Evolutionary conservation across 78 protist species (phyloP).

Genomic region (Dictyostelium capitatum): DNA sequence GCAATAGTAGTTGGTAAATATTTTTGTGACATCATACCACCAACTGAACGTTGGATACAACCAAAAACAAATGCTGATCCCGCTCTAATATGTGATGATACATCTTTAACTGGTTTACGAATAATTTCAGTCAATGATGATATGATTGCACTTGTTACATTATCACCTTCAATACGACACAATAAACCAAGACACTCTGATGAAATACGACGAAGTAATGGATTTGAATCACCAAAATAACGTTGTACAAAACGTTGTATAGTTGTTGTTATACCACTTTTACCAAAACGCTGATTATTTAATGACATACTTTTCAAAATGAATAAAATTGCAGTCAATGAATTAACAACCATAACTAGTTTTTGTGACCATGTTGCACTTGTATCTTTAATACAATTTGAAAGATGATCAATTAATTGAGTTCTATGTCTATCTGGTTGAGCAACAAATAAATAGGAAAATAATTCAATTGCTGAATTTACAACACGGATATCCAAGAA

Average conservation of each 20-base stretch:
- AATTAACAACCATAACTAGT: constrained; percentile 38
- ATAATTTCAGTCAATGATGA: constrained; percentile 43
- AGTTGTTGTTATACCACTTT: constrained; percentile 24
- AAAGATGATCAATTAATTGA: constrained; percentile 55
- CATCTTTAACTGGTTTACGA: constrained; percentile 44
- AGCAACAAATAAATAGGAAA: constrained; percentile 15
- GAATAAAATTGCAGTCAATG: constrained; percentile 22
- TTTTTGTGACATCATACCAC: constrained; percentile 80
- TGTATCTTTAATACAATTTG: constrained; percentile 43
- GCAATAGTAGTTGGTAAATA: constrained; percentile 62
- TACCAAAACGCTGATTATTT: constrained; percentile 37
- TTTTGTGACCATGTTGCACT: background rate
- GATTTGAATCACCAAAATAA: constrained; percentile 59
- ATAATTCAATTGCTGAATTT: constrained; percentile 42
- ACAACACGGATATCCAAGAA: constrained; percentile 50
- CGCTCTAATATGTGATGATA: constrained; percentile 24
- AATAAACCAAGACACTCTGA: constrained; percentile 57
- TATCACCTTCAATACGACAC: constrained; percentile 71
- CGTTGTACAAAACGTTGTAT: constrained; percentile 50
- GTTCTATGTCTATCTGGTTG: constrained; percentile 76
- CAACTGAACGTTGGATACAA: constrained; percentile 64
- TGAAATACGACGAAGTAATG: constrained; percentile 45
- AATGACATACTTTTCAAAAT: constrained; percentile 34
- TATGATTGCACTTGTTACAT: constrained; percentile 34
- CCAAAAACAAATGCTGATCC: constrained; percentile 66